phyloP scores from a whole-genome alignment of 2,329 filamentous ascomycete species.

The Beauveria caledonica region DNA sequence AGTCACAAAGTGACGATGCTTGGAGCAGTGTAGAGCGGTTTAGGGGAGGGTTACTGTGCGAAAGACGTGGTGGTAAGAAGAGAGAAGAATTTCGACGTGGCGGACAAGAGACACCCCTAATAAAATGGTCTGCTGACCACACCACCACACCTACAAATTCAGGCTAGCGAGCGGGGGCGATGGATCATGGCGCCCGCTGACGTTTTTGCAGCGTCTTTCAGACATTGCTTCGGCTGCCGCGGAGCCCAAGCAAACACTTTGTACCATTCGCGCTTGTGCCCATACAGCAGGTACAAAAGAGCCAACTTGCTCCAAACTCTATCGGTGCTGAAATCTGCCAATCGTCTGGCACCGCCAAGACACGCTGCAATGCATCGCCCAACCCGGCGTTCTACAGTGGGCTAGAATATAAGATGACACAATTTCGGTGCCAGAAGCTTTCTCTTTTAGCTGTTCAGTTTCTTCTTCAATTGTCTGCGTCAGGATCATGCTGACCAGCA shows the following conservation, averaged over 20 bases:
- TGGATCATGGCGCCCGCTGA: neutral
- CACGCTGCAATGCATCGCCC: neutral
- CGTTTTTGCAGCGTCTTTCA: no score
- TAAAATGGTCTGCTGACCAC: slow-evolving; percentile 10
- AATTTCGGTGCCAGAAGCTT: neutral
- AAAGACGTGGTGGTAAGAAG: neutral
- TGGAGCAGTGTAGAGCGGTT: neutral
- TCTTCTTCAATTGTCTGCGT: neutral
- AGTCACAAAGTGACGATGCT: slow-evolving; percentile 9
- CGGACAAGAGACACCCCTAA: neutral
- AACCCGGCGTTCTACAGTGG: neutral
- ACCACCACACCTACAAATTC: neutral
- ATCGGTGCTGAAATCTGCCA: neutral
- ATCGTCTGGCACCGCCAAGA: slow-evolving; percentile 10
- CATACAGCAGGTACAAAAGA: neutral
- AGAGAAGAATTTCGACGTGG: neutral
- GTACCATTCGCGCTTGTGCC: neutral
- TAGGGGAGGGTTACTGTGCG: neutral
- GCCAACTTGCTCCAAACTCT: neutral
- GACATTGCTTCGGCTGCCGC: neutral
- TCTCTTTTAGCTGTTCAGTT: neutral
- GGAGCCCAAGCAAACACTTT: neutral
- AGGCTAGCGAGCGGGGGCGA: neutral
- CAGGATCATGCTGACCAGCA: neutral
- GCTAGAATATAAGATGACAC: neutral